Base-by-base conservation (phyloP, 2,329 filamentous ascomycete species). In the Fusarium compactum region DNA sequence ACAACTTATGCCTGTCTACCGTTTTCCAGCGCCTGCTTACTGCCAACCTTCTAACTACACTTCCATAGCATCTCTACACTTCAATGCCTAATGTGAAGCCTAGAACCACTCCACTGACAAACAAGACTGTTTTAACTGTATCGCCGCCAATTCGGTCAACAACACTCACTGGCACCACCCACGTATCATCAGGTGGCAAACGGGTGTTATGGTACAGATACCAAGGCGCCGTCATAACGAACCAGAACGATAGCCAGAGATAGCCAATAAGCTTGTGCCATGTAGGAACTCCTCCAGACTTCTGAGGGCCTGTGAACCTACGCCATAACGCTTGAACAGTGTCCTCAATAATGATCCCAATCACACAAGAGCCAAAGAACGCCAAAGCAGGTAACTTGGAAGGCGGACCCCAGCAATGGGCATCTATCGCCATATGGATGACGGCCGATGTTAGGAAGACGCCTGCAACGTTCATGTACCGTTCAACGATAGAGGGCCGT, bases 271-370 rank as follows among this genome's bases (percentile, higher is more conserved):
- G n/a, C 20, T 34, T 50, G 20, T 50, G 8, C 47, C 30, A 25
- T 11, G 7, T 1, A n/a, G 47, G 22, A 4, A 51, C 16, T n/a
- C 16, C 20, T 1, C 18, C 14, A 3, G 5, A 2, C 2, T 14
- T 25, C 22, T 24, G 6, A 18, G 5, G 3, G 7, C 11, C 6
- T 6, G 11, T 25, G 0, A 51, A 5, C 29, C 14, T 16, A 6
- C 30, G 47, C 16, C 20, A 51, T 8, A 51, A 6, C 18, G 4
- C 29, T n/a, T 51, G 30, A 6, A 34, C 5, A 22, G 8, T 34
- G 4, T 51, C 47, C 15, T 34, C 30, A 2, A 51, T 24, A 6
- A 51, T n/a, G 6, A 51, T 51, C 2, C 47, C 30, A 12, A 34
- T 18, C 24, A 51, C 8, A 2, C 32, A 34, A 1, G 16, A 51